Evolutionary conservation across 176 grass and related monocot species (phyloP), one percentile per base, ranked within the genome.

Genomic region (Cymbopogon citratus): DNA sequence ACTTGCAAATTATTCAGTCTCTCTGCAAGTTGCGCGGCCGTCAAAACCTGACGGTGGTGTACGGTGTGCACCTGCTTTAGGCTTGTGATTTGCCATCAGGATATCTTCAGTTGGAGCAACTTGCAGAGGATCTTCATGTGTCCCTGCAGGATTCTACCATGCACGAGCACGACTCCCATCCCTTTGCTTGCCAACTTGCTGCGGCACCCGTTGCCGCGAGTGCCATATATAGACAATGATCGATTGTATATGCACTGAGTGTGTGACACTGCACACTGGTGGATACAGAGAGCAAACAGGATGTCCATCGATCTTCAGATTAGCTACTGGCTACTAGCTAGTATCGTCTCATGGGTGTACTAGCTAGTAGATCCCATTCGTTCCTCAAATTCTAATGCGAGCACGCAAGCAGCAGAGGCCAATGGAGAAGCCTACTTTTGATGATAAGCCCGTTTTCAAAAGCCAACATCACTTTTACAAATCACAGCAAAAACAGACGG

Each of bases 51-150:
- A 23, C 23, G 46, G 75, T 52, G 39, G 8, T 70, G 74, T 70
- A 48, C 83, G 29, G 45, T 18, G 21, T 71, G 31, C 11, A 9
- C 9, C 0, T 43, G 12, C 48, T 81, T 81, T 81, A 44, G 57
- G 40, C 59, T 36, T 75, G 33, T 49, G 60, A 33, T 27, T 39
- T 36, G 6, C 31, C 23, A 45, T n/a, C n/a, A 33, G 59, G 43
- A 85, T 84, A 34, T 73, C 69, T 44, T 65, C 67, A 41, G 63
- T 38, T 52, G 59, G 59, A 1, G 57, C 76, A 80, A 43, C 57
- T 73, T 85, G 76, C 31, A 72, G 33, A 62, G 21, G 45, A 63
- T 63, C 60, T 28, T 43, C 46, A 60, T 44, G 34, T 57, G 39
- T 33, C 54, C 48, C n/a, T n/a, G n/a, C 26, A 62, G 60, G 74